Conservation (phyloP, 345 rosid species). For the Murraya koenigii region DNA sequence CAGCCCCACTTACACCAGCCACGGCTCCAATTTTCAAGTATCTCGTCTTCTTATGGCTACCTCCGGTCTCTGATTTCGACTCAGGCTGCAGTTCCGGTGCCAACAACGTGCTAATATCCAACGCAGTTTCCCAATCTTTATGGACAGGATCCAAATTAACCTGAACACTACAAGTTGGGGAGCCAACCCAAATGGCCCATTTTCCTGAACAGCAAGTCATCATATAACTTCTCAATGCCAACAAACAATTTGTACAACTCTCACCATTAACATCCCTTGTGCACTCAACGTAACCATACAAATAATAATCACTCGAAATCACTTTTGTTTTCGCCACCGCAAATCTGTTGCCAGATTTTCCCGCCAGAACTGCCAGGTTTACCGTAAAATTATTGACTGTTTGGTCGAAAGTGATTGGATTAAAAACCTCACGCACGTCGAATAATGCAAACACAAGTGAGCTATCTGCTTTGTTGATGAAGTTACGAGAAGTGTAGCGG, state of each 20-base stretch:
- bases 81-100: neutral
- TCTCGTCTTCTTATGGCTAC: neutral
- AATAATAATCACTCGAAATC: neutral
- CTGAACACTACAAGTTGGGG: conserved; percentile 7
- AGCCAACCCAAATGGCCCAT: conserved; percentile 3
- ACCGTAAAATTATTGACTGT: neutral
- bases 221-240: neutral
- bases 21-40: neutral
- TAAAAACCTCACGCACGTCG: neutral
- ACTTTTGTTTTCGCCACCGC: neutral
- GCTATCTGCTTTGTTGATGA: neutral
- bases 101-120: neutral
- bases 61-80: neutral
- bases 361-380: neutral
- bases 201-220: neutral
- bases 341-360: conserved; percentile 3
- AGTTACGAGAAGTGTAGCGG: neutral
- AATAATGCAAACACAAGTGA: neutral
- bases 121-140: conserved; percentile 10
- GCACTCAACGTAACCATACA: conserved; percentile 17
- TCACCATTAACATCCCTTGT: conserved; percentile 11
- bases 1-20: neutral
- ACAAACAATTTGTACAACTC: conserved; percentile 5
- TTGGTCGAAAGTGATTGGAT: neutral
- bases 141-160: conserved; percentile 11